Conservation (phyloP, 306 rosid species). For the Lathyrus sativus region DNA sequence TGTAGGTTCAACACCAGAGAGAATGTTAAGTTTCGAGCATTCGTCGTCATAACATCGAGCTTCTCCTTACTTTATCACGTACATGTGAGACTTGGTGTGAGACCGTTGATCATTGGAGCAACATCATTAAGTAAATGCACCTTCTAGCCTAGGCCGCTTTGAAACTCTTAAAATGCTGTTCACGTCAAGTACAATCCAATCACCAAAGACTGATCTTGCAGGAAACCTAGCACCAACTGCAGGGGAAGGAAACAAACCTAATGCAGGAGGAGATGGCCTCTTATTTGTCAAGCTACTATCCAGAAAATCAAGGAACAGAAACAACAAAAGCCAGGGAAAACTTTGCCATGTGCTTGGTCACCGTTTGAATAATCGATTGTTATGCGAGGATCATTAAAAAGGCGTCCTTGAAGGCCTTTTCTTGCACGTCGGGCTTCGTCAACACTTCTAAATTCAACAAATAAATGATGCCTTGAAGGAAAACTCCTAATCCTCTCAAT, state of each 20-base stretch:
- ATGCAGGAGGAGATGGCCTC: slow-evolving; percentile 76
- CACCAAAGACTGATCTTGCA: slow-evolving; percentile 58
- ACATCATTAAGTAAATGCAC: slow-evolving; percentile 58
- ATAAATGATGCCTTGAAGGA: slow-evolving; percentile 82
- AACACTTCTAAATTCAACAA: slow-evolving; percentile 93
- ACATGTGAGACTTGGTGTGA: no score
- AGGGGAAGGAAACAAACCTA: slow-evolving; percentile 74
- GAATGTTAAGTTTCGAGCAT: no score
- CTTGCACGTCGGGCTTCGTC: slow-evolving; percentile 99
- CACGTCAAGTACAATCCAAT: slow-evolving; percentile 80
- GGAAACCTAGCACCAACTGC: slow-evolving; percentile 57
- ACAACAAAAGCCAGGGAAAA: slow-evolving; percentile 56
- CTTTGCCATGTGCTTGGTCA: slow-evolving; percentile 73
- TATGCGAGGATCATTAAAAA: slow-evolving; percentile 94
- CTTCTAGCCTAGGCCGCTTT: slow-evolving; percentile 75
- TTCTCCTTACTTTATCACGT: no score
- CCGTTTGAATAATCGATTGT: slow-evolving; percentile 84
- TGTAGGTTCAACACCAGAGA: no score
- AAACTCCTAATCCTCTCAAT: slow-evolving; percentile 90
- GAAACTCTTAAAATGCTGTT: slow-evolving; percentile 79
- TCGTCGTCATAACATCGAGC: no score
- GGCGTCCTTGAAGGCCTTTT: slow-evolving; percentile 98
- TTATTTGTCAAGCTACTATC: slow-evolving; percentile 68
- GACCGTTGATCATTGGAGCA: no score
- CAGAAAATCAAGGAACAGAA: slow-evolving; percentile 70